Evolutionary conservation across 371 early-diverging fungal genomes (phyloP), one percentile per base, ranked within the genome.

Genomic region (Umbelopsis sp.): DNA sequence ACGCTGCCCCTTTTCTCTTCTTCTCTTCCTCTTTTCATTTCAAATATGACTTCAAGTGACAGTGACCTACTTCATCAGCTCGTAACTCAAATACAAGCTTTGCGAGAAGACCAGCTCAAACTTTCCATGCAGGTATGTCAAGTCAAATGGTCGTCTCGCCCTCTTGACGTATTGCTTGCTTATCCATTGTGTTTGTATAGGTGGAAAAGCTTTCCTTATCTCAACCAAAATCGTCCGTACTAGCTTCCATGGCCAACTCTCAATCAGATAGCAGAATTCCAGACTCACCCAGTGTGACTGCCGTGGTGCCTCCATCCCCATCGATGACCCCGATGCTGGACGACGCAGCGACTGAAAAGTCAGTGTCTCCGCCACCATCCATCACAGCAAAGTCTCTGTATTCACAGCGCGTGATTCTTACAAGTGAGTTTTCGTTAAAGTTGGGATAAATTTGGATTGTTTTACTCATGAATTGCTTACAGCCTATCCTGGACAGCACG

Each of bases 401-500:
- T 53, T 78, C 81, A 4, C 73, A 70, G 11, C 81, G 84, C 72
- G 84, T 81, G 25, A 83, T 83, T 38, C 72, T 83, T 11, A 83
- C 84, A 2, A 81, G 84, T 83, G 76, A 72, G 74, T 65, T 8
- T 53, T 52, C 14, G 20, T 51, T n/a, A 8, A n/a, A 20, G 22
- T 50, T 44, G 37, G 51, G 46, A 38, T 37, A 52, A 20, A 51
- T 7, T 14, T 35, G 16, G 16, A 6, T 7, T 14, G 8, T 38
- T 22, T 63, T 1, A 62, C 44, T 48, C 12, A 57, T 29, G 35
- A 3, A 52, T 53, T 8, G 41, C 7, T 14, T 50, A n/a, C 14
- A 90, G 90, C 97, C 22, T 95, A 96, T 75, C 92, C 94, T 50
- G 90, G 89, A 50, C 94, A 96, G 72, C 89, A 89, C 50, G 95